Conservation (phyloP, 805 yeast genomes). For the Cephaloascus fragrans region DNA sequence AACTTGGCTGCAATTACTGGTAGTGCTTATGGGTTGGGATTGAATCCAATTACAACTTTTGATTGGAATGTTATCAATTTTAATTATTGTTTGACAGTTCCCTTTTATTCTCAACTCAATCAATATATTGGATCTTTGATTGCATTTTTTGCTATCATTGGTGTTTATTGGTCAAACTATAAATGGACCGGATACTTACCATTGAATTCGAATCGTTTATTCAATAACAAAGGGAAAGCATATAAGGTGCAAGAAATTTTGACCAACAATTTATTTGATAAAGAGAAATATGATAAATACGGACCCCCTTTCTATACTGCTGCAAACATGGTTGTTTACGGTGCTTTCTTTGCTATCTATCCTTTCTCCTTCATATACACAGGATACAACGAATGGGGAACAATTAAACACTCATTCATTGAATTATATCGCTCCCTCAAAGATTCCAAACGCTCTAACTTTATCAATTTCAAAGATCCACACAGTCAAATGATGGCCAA, state of each 20-base stretch:
- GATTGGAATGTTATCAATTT: constrained; percentile 38
- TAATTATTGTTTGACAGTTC: constrained; percentile 24
- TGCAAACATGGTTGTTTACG: constrained; percentile 24
- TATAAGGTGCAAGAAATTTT: constrained; percentile 28
- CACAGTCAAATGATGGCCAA: constrained; percentile 31
- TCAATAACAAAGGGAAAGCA: constrained; percentile 25
- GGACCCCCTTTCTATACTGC: constrained; percentile 37
- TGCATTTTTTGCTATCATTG: constrained; percentile 17
- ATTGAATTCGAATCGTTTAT: constrained; percentile 29
- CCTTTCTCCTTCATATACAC: constrained; percentile 17
- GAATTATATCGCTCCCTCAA: constrained; percentile 21
- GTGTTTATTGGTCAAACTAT: constrained; percentile 23
- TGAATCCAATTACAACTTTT: constrained; percentile 44
- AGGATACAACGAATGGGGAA: constrained; percentile 29
- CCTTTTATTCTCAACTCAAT: constrained; percentile 27
- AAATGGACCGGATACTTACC: constrained; percentile 35
- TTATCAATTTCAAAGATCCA: constrained; percentile 16
- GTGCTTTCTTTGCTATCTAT: constrained; percentile 19
- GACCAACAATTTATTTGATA: constrained; percentile 21
- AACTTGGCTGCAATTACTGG: constrained; percentile 43
- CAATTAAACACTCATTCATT: constrained; percentile 26
- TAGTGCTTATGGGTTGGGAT: constrained; percentile 32
- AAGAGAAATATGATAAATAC: constrained; percentile 19
- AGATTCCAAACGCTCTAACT: constrained; percentile 1
- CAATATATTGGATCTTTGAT: constrained; percentile 20